Base-by-base conservation (phyloP, 345 rosid genomes). In the Acer campestre region DNA sequence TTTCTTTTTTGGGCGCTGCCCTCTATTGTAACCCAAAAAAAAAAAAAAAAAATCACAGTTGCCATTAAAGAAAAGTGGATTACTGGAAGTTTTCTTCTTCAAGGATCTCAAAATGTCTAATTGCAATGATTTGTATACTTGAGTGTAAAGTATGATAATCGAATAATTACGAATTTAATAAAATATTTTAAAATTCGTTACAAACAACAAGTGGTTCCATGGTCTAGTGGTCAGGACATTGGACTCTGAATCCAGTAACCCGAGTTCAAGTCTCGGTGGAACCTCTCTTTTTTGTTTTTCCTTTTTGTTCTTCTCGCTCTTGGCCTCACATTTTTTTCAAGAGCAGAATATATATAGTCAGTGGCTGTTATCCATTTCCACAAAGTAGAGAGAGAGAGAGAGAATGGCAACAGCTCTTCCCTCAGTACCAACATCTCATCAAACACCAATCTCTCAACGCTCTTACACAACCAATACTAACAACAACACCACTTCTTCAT, bases 181-280 rank as follows among this genome's bases (percentile, higher is more conserved):
- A 35, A 35, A 35, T 9, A 46, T 4, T 35, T 35, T 4, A 35
- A 35, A 35, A 35, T 4, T 35, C 5, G 6, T 4, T 35, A 35
- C 38, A 35, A 11, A 59, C n/a, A 13, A 13, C 9, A 16, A 61
- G 1, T 0, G 86, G 85, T 77, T 81, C 97, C 85, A 91, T 92
- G 97, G 93, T 94, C 96, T 91, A 91, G 98, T 84, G 98, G 98
- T 91, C 51, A 91, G 97, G 97, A 93, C 97, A 93, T 90, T 89
- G 89, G 95, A 90, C 95, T 90, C 94, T 95, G 94, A 93, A 93
- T 94, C 95, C 89, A 89, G 90, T 93, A 93, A 91, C 98, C 97
- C 97, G 95, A 95, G 95, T 95, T 95, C 98, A 91, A 93, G 48
- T 90, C 92, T 95, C 95, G 95, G 97, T 95, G 85, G 98, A 89